Evolutionary conservation across 2,329 filamentous ascomycete species (phyloP).

Genomic region (Calcarisporium arbuscula): DNA sequence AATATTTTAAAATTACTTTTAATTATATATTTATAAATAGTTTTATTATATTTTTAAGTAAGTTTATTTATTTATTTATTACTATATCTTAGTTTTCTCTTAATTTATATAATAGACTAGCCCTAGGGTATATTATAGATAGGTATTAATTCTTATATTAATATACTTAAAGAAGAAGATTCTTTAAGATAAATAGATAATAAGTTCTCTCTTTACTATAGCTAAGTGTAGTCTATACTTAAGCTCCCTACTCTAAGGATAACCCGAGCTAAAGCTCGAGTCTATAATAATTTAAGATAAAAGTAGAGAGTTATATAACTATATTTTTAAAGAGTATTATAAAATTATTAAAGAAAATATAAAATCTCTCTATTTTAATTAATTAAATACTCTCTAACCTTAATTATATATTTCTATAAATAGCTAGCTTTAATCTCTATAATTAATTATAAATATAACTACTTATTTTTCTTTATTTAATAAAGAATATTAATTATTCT

Average conservation of each 20-base stretch:
- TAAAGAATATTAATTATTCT: not conserved
- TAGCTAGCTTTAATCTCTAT: not conserved
- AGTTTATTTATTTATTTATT: constrained; percentile 1
- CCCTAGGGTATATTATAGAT: no score
- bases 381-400: not conserved
- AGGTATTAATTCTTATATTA: no score
- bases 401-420: not conserved
- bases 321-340: no score
- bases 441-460: not conserved
- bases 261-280: no score
- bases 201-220: no score
- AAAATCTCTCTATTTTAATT: not conserved
- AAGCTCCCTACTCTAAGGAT: no score
- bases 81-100: not conserved
- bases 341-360: not conserved
- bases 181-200: no score
- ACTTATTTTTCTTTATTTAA: not conserved
- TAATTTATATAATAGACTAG: not conserved
- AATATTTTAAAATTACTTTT: not conserved
- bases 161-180: no score
- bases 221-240: no score
- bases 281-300: no score
- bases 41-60: not conserved
- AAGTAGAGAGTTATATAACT: no score
- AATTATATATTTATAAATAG: constrained; percentile 1